phyloP scores from a whole-genome alignment of 305 asterid species.

The Fraxinus velutina region DNA sequence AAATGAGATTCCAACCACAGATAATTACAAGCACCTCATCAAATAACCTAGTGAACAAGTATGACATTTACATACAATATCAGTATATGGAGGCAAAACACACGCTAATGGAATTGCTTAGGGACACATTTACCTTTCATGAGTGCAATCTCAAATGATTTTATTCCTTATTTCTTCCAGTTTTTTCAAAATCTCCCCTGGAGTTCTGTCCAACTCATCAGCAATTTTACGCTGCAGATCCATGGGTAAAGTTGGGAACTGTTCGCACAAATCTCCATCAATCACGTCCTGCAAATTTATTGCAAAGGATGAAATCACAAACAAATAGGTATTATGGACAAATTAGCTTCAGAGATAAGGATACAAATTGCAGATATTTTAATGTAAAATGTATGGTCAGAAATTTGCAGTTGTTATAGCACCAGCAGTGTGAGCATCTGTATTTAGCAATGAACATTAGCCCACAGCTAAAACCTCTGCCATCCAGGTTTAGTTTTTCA shows the following conservation, averaged over 20 bases:
- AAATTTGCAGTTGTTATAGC: not conserved
- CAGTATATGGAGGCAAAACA: not conserved
- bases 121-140: not conserved
- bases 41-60: not conserved
- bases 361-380: not conserved
- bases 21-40: not conserved
- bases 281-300: conserved; percentile 71
- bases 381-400: not conserved
- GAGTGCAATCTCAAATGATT: conserved; percentile 52
- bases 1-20: not conserved
- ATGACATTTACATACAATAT: not conserved
- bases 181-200: conserved; percentile 88
- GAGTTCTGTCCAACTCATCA: conserved; percentile 95
- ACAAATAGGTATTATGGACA: not conserved
- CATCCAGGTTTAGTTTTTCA: not conserved
- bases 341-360: not conserved
- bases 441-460: not conserved
- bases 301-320: conserved; percentile 18
- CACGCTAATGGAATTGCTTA: not conserved
- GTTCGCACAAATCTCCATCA: conserved; percentile 95
- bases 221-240: conserved; percentile 96
- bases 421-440: not conserved
- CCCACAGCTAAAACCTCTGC: not conserved
- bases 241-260: conserved; percentile 84
- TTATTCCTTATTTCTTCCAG: conserved; percentile 91